Evolutionary conservation across 2,329 filamentous ascomycete genomes (phyloP).

Genomic region (Penicillium concentricum): DNA sequence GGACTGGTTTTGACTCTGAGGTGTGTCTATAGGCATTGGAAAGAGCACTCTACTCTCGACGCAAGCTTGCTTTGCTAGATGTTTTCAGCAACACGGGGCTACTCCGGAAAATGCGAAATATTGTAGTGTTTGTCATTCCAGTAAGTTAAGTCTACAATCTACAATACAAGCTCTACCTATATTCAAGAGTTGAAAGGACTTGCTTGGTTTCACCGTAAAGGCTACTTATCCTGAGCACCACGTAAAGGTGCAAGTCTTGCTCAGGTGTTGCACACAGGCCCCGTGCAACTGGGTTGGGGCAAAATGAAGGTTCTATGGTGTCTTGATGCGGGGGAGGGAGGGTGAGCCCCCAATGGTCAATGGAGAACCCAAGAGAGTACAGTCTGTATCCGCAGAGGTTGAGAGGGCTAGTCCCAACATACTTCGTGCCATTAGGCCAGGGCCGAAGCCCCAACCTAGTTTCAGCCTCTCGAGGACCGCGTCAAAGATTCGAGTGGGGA

Average conservation of each 20-base stretch:
- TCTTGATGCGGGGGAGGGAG: no score
- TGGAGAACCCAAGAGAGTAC: neutral
- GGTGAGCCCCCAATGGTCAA: neutral
- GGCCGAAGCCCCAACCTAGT: no score
- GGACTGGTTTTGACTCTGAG: neutral
- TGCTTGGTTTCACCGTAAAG: conserved; percentile 16
- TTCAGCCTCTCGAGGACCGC: no score
- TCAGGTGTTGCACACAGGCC: conserved; percentile 11
- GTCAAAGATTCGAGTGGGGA: no score
- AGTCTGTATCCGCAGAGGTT: neutral
- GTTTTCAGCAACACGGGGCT: neutral
- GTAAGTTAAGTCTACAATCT: neutral
- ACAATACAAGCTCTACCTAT: neutral
- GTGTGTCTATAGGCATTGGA: neutral
- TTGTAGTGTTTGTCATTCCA: neutral
- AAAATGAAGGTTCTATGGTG: no score
- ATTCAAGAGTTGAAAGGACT: neutral
- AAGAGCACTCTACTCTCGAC: neutral
- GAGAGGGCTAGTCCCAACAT: neutral
- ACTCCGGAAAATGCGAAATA: neutral
- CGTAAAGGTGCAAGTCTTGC: conserved; percentile 20
- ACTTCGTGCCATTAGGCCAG: neutral
- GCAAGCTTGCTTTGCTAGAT: neutral
- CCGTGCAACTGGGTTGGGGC: conserved; percentile 7
- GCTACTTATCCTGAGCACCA: conserved; percentile 20